A percentile compares a stretch with the other conserved stretches of the same genome.
These are phyloP conservation scores for Microstegium vimineum DNA, from an alignment of 176 grass and related monocot genomes.

Conservation along the genomic window DNA sequence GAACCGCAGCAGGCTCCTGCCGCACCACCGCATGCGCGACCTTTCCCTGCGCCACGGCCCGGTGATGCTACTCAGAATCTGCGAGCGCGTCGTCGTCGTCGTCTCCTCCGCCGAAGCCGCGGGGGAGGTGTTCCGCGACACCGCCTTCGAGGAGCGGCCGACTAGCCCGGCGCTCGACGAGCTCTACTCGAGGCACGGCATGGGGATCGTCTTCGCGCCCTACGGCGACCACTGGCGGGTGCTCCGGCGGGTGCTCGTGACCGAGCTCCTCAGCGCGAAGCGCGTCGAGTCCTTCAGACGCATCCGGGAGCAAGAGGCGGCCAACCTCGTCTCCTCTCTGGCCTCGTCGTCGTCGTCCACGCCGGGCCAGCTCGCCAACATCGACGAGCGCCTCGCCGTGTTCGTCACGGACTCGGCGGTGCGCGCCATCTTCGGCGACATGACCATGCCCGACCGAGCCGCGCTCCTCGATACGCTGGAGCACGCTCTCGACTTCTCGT, in stretches of 20 bases:
- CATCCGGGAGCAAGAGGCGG: conserved; percentile 29
- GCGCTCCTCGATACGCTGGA: neutral
- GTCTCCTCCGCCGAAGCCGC: conserved; percentile 30
- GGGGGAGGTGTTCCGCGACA: conserved; percentile 27
- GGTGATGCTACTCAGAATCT: conserved; percentile 35
- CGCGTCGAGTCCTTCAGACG: conserved; percentile 31
- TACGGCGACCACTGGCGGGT: conserved; percentile 44
- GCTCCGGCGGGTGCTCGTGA: conserved; percentile 32
- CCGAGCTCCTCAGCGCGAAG: conserved; percentile 26
- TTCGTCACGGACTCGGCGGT: conserved; percentile 9
- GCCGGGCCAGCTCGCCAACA: neutral
- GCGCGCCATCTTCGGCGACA: conserved; percentile 1
- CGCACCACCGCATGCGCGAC: conserved; percentile 27
- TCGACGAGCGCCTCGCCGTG: neutral
- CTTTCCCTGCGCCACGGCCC: conserved; percentile 29
- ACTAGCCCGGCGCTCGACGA: conserved; percentile 8
- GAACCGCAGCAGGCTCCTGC: neutral
- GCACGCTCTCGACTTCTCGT: neutral
- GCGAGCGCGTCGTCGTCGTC: conserved; percentile 29
- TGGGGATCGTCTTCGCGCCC: conserved; percentile 32
- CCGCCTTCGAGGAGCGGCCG: conserved; percentile 29
- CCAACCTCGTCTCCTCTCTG: neutral
- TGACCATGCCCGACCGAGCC: neutral
- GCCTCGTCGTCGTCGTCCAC: neutral
- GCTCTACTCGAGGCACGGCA: neutral